phyloP scores from a whole-genome alignment of 2,329 filamentous ascomycete species.

The Aspergillus awamori region DNA sequence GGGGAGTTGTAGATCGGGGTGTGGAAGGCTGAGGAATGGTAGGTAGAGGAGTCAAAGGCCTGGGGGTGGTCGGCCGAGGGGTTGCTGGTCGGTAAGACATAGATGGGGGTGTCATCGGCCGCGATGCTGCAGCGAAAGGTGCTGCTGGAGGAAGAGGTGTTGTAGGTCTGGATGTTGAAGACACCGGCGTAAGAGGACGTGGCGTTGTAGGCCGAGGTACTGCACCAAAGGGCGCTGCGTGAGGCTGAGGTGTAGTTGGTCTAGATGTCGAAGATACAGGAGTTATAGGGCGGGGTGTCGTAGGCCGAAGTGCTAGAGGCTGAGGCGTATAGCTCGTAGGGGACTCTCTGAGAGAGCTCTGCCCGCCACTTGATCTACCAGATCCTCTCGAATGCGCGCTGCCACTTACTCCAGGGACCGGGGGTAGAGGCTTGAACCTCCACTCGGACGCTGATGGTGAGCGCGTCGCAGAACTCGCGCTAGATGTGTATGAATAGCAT shows the following conservation, averaged over 20 bases:
- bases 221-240: background rate
- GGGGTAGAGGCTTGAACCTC: constrained; percentile 7
- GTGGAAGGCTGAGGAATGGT: background rate
- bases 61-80: background rate
- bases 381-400: background rate
- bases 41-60: background rate
- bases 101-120: constrained; percentile 2
- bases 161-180: background rate
- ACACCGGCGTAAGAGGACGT: background rate
- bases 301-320: constrained; percentile 2
- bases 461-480: background rate
- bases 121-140: background rate
- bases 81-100: constrained; percentile 1
- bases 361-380: background rate
- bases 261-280: background rate
- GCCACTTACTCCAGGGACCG: background rate
- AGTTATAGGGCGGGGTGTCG: background rate
- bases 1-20: background rate
- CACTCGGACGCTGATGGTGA: background rate
- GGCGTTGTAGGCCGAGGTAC: constrained; percentile 2
- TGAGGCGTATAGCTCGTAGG: constrained; percentile 1
- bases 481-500: background rate
- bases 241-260: background rate
- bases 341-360: constrained; percentile 2
- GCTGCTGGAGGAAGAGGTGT: background rate